Evolutionary conservation across 805 yeast genomes (phyloP), one percentile per base, ranked within the genome.

Genomic region (Ogataea philodendri): DNA sequence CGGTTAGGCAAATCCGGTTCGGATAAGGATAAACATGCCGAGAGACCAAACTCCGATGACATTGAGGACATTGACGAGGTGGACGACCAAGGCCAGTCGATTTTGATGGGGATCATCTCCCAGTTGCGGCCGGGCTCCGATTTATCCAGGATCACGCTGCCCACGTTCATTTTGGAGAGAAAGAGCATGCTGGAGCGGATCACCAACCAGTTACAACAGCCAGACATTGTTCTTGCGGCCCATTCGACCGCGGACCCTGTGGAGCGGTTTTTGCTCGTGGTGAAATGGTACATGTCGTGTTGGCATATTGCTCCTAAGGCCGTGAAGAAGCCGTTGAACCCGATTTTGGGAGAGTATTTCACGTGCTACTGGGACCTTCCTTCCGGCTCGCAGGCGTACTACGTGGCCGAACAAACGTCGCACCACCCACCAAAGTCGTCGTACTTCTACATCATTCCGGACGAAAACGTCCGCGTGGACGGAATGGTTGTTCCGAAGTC

Each of bases 261-360:
- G 15, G 69, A 76, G 38, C 72, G 97, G 39, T 89, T 93, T 51
- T 54, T 86, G 5, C 65, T 74, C 27, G 81, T 90, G 6, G 80
- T 84, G 15, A 77, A 78, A 53, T 90, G 96, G 96, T 93, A 93
- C 59, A 69, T 93, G 60, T 76, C 96, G 3, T 87, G 94, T 30
- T 93, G 97, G 97, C 97, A 93, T 57, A 93, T 93, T 58, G 93
- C 97, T 1, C 98, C 97, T 18, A 90, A 90, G 57, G 98, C 97
- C 3, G 98, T 93, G 10, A 93, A 93, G 59, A 93, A 93, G 61
- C 98, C 98, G 0, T 69, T 93, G 52, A 93, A 93, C 56, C 98
- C 98, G 2, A 87, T 93, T 5, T 58, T 93, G 16, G 97, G 97
- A 19, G 98, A 93, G 58, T 73, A 82, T 48, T 93, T 86, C 60